Evolutionary conservation across 352 stramenopile genomes (phyloP), one percentile per base, ranked within the genome.

Genomic region (Phytophthora colocasiae): DNA sequence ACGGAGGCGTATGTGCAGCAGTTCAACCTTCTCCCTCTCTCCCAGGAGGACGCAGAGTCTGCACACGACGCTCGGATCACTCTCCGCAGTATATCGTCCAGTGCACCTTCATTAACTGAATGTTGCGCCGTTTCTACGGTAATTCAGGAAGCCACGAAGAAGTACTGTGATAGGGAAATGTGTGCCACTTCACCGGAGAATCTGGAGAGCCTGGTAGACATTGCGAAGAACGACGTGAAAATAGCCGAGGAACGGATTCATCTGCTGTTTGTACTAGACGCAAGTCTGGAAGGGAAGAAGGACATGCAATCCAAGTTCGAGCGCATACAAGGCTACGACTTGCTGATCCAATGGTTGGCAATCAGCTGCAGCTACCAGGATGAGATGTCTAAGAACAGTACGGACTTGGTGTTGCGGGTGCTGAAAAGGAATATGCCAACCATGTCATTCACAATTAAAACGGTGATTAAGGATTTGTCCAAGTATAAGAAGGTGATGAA

Each of bases 1-100:
- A 66, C 80, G 0, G 83, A 92, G 63, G 71, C 77, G 2, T 92
- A 79, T 41, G 69, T 92, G 22, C 75, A 89, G 58, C 76, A 87
- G 29, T 81, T 78, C 6, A 68, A 69, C n/a, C 48, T 67, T 14
- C 66, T 90, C 12, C 85, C 85, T 47, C 61, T 91, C 40, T 70
- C 80, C 1, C 60, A 71, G 31, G 59, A 74, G 27, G 63, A 64
- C 12, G 40, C 56, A 24, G 34, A 57, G 1, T 62, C 56, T 0
- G 41, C 50, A 2, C 65, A 77, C 52, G 50, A 46, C 24, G 60
- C 50, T 2, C 68, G 57, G 11, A 58, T 91, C 24, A n/a, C 62
- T 11, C 55, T 91, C 44, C 80, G 73, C 7, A 70, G 66, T 9
- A 36, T 56, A 3, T 61, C 67, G 9, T 57, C 55, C 7, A 26